Evolutionary conservation across 306 rosid genomes (phyloP).

Genomic region (Rosa multiflora): DNA sequence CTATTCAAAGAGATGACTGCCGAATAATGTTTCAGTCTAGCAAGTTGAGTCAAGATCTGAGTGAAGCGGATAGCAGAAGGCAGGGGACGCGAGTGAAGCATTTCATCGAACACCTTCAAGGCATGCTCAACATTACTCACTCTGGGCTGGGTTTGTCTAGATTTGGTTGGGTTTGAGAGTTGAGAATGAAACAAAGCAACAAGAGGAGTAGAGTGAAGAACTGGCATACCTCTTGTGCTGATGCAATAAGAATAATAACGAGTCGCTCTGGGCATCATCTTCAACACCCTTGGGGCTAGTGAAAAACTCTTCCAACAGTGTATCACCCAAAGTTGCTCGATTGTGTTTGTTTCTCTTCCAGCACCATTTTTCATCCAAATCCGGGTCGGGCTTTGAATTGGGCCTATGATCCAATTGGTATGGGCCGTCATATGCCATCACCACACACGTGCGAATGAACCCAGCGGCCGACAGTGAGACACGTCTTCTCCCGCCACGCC

Average conservation of each 20-base stretch:
- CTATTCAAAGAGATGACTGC: no score
- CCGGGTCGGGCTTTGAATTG: background rate
- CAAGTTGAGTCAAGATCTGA: background rate
- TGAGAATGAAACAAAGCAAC: background rate
- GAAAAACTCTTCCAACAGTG: background rate
- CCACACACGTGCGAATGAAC: background rate
- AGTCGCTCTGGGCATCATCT: background rate
- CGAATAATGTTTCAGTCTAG: background rate
- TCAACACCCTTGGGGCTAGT: background rate
- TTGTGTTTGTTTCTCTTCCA: no score
- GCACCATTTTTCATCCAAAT: no score
- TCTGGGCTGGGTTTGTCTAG: no score
- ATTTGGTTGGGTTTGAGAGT: no score
- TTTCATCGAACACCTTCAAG: background rate
- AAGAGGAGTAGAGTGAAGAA: background rate
- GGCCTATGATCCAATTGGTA: background rate
- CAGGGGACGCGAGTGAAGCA: background rate
- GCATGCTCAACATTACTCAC: background rate
- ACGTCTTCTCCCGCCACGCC: conserved; percentile 55
- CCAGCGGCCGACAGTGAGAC: conserved; percentile 34
- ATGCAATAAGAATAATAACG: background rate
- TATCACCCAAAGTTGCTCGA: no score
- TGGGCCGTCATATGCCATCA: background rate
- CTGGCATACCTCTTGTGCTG: background rate
- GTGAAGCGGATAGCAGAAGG: background rate